Base-by-base conservation (phyloP, 2,329 filamentous ascomycete species). In the Botrytis fabae region DNA sequence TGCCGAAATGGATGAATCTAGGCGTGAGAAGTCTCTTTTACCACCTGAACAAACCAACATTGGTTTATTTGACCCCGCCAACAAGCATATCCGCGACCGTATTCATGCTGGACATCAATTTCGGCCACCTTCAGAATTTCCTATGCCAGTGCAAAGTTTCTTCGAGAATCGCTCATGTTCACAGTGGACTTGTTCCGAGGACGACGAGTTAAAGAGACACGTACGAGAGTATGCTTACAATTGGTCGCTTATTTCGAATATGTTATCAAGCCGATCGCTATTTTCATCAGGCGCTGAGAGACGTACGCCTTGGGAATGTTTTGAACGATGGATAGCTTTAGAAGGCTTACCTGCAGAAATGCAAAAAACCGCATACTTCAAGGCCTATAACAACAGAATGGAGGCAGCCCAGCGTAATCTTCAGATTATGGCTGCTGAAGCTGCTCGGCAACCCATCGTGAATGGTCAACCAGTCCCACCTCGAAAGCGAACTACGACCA, bases 261-360 rank as follows among this genome's bases (percentile, higher is more conserved):
- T 95, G 74, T 85, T 98, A 70, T 87, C 90, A 2, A 87, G 92
- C 25, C 90, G 89, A 70, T 97, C 94, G 0, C 81, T 90, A 22
- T 97, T 94, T 79, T 88, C 90, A n/a, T 95, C 95, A 32, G 94
- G 93, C 2, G 90, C 94, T 18, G 95, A 98, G 81, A 89, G 96
- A 75, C 89, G 96, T 65, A 98, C 95, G 4, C 94, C 95, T 0
- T 99, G 96, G 96, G 96, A 99, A 83, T 99, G 96, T 81, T 99
- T 99, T 78, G 96, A 99, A 82, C 89, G 96, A 61, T 99, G 95
- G 95, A 92, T 98, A 71, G 91, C 93, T 77, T 85, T 98, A 20
- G 96, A 98, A 83, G 94, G 95, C 1, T 85, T 98, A 54, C 95
- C 96, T 7, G 89, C 92, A 18, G 96, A 99, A 76, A 97, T 98